phyloP scores from a whole-genome alignment of 768 basidiomycete species.

The Amanita muscaria region DNA sequence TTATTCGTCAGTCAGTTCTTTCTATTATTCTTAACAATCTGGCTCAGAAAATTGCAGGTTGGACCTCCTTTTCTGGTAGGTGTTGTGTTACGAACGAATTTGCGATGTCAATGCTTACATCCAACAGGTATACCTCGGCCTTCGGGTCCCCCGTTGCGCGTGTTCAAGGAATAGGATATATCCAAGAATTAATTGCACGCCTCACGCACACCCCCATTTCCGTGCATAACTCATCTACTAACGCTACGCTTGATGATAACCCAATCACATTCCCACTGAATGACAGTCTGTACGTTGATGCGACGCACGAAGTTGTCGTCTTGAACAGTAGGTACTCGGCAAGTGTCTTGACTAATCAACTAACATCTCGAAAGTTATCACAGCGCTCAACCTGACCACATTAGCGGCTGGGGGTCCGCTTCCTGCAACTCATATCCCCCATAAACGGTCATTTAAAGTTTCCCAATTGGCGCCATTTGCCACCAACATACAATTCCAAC shows the following conservation, averaged over 20 bases:
- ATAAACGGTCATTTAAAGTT: conserved; percentile 57
- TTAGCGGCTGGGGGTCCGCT: conserved; percentile 69
- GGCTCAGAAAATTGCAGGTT: conserved; percentile 29
- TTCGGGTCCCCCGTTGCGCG: conserved; percentile 79
- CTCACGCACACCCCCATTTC: conserved; percentile 68
- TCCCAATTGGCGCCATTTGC: conserved; percentile 81
- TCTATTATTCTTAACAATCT: background rate
- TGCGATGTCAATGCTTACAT: conserved; percentile 5
- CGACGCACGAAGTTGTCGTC: conserved; percentile 87
- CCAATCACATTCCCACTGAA: conserved; percentile 61
- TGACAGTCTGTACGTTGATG: conserved; percentile 76
- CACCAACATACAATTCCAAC: conserved; percentile 84
- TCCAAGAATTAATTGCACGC: conserved; percentile 78
- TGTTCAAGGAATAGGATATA: conserved; percentile 68
- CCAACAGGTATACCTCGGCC: conserved; percentile 53
- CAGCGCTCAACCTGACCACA: conserved; percentile 74
- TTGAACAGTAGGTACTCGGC: conserved; percentile 54
- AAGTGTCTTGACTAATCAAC: background rate
- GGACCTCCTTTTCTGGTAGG: conserved; percentile 57
- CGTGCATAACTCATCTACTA: conserved; percentile 74
- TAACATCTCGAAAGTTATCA: conserved; percentile 46
- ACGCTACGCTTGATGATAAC: conserved; percentile 69
- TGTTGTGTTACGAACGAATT: conserved; percentile 6
- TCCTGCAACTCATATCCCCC: conserved; percentile 62
- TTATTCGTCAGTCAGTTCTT: conserved; percentile 51